phyloP scores from a whole-genome alignment of 805 yeast species.

The Tetrapisispora taiwanensis region DNA sequence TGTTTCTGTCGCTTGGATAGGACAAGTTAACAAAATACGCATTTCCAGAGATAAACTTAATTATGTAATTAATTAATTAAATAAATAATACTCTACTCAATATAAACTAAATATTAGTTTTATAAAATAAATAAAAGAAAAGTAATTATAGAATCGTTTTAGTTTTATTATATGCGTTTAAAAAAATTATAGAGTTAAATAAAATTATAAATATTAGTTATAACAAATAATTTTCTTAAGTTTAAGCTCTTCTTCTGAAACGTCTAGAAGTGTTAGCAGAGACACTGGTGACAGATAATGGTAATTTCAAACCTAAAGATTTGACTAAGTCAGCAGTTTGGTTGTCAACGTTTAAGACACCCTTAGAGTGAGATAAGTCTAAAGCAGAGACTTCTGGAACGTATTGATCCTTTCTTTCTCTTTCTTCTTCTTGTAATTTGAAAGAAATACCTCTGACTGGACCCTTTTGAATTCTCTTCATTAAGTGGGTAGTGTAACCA shows the following conservation, averaged over 20 bases:
- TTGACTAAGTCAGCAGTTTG: conserved; percentile 94
- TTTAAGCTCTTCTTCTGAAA: conserved; percentile 81
- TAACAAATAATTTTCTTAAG: background rate
- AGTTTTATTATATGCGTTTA: conserved; percentile 3
- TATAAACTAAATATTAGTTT: too few species aligned
- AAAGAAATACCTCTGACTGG: conserved; percentile 99
- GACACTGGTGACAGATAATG: conserved; percentile 75
- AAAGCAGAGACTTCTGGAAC: conserved; percentile 99
- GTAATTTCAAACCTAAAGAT: conserved; percentile 83
- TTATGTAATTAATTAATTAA: too few species aligned
- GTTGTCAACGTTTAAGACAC: conserved; percentile 92
- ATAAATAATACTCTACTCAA: too few species aligned
- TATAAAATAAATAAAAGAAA: background rate
- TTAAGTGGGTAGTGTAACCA: conserved; percentile 99
- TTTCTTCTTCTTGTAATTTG: conserved; percentile 99
- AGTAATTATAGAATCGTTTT: conserved; percentile 1
- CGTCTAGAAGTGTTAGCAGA: conserved; percentile 89
- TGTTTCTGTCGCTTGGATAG: too few species aligned
- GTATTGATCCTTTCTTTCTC: conserved; percentile 99
- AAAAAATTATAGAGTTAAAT: conserved; percentile 2
- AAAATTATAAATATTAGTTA: background rate
- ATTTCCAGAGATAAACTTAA: too few species aligned
- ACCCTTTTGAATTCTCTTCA: conserved; percentile 99
- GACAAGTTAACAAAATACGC: too few species aligned
- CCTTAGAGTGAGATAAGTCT: conserved; percentile 92